Conservation (phyloP, 768 basidiomycete genomes). For the Dacryopinax spathularia region DNA sequence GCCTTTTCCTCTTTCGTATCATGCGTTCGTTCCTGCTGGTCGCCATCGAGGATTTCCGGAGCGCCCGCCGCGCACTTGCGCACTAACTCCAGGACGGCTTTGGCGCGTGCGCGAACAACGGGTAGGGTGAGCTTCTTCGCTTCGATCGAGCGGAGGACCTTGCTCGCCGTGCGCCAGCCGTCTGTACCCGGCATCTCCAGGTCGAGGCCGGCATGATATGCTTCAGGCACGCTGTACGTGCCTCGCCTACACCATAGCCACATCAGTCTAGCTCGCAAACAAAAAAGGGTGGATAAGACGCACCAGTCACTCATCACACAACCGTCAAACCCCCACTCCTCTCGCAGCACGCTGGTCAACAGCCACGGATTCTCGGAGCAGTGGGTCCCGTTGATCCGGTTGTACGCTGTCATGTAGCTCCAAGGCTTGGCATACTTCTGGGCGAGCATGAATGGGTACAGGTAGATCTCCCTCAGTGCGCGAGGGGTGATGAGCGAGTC, state of each 20-base stretch:
- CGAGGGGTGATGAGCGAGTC: constrained; percentile 37
- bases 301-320: constrained; percentile 76
- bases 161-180: constrained; percentile 61
- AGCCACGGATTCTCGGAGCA: constrained; percentile 49
- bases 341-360: constrained; percentile 46
- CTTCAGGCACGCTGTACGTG: constrained; percentile 46
- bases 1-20: constrained; percentile 16
- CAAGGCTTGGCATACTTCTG: constrained; percentile 21
- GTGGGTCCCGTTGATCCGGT: constrained; percentile 51
- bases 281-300: not conserved
- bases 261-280: not conserved
- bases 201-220: constrained; percentile 63
- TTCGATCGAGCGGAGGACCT: constrained; percentile 36
- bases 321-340: constrained; percentile 64
- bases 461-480: constrained; percentile 44
- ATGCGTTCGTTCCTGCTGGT: constrained; percentile 11
- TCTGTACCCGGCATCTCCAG: constrained; percentile 67
- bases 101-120: constrained; percentile 18
- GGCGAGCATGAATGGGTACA: constrained; percentile 42
- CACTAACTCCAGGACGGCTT: constrained; percentile 26
- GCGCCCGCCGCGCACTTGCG: constrained; percentile 5
- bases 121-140: constrained; percentile 17
- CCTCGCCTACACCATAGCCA: constrained; percentile 42
- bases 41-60: constrained; percentile 41
- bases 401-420: constrained; percentile 15